Percentiles rank a stretch among this genome's conserved stretches.
These are phyloP conservation scores for Penicillium daleae DNA, from an alignment of 495 filamentous ascomycete species.

Conservation along the genomic window DNA sequence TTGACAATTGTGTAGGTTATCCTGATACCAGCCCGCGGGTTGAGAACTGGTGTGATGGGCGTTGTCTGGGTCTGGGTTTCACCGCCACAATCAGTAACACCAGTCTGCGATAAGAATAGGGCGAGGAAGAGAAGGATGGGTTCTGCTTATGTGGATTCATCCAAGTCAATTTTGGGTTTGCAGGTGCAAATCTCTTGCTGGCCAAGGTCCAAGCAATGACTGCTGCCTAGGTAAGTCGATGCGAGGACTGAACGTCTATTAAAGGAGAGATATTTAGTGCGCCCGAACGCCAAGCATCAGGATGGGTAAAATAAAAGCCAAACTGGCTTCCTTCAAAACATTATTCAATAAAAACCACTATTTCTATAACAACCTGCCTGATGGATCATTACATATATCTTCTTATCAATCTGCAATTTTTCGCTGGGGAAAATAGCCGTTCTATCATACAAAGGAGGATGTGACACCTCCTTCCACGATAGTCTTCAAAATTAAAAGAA, in stretches of 20 bases:
- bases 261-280: not conserved
- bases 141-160: not conserved
- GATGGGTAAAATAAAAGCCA: not conserved
- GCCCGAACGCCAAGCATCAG: not conserved
- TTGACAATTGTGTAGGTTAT: no score
- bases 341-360: not conserved
- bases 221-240: slow-evolving; percentile 1
- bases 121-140: not conserved
- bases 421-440: not conserved
- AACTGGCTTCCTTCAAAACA: not conserved
- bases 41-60: not conserved
- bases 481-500: not conserved
- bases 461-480: no score
- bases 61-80: not conserved
- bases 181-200: not conserved
- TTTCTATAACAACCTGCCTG: not conserved
- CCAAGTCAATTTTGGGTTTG: not conserved
- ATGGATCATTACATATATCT: not conserved
- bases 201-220: not conserved
- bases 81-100: not conserved
- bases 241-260: not conserved
- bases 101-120: not conserved
- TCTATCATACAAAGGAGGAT: not conserved
- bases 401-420: not conserved
- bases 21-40: no score